These are phyloP conservation scores for Starmerella davenportii DNA, from an alignment of 805 yeast species.

Conservation along the genomic window DNA sequence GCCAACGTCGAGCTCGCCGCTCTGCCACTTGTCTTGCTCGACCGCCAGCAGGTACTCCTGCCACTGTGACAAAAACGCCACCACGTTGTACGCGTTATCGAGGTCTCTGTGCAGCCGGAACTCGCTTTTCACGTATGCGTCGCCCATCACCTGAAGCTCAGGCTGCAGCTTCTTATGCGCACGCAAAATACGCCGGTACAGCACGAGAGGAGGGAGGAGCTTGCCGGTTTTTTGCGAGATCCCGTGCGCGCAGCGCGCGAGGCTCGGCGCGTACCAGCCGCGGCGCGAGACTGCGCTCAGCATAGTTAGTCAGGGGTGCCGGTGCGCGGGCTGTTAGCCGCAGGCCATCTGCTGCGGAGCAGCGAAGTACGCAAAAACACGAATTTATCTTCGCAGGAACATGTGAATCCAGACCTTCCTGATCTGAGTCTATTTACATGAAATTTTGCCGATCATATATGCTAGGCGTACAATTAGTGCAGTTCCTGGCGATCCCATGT, in stretches of 20 bases:
- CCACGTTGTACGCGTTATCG: conserved; percentile 83
- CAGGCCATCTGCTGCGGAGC: no score
- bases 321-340: no score
- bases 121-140: conserved; percentile 74
- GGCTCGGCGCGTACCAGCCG: conserved; percentile 10
- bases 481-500: no score
- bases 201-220: conserved; percentile 61
- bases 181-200: conserved; percentile 65
- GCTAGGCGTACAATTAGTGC: no score
- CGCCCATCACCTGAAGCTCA: conserved; percentile 58
- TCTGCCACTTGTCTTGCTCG: conserved; percentile 41
- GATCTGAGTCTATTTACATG: no score
- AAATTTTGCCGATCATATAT: no score
- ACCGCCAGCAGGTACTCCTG: conserved; percentile 33
- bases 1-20: conserved; percentile 37
- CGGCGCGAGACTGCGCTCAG: no score
- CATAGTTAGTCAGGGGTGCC: no score
- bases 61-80: conserved; percentile 89
- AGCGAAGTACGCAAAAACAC: no score
- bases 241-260: conserved; percentile 10
- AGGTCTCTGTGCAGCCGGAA: conserved; percentile 64
- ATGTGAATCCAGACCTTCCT: no score
- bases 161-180: conserved; percentile 58
- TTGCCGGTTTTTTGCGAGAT: conserved; percentile 12
- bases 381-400: no score